Conservation (phyloP, 2,329 filamentous ascomycete genomes). For the Akanthomyces uredinophilus region DNA sequence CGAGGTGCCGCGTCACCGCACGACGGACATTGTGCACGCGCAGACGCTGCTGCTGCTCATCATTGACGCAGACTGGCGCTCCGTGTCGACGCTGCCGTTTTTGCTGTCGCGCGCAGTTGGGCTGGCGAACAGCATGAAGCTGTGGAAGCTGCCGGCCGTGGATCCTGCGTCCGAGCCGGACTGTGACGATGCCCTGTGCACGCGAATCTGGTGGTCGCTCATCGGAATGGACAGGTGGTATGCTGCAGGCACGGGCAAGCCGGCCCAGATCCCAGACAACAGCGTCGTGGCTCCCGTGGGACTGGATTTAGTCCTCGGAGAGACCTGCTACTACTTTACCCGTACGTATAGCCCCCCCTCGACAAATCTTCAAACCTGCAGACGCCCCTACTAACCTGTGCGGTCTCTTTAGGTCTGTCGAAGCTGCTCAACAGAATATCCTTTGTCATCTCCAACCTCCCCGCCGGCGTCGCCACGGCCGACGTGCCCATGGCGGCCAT, state of each 20-base stretch:
- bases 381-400: neutral
- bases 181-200: slow-evolving; percentile 55
- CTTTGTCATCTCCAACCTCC: slow-evolving; percentile 33
- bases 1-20: slow-evolving; percentile 31
- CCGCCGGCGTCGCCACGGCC: slow-evolving; percentile 30
- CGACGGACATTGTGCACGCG: slow-evolving; percentile 53
- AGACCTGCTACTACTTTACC: slow-evolving; percentile 58
- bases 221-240: slow-evolving; percentile 70
- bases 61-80: slow-evolving; percentile 54
- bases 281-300: slow-evolving; percentile 55
- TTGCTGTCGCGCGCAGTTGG: slow-evolving; percentile 63
- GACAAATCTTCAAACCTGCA: too few species aligned
- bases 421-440: slow-evolving; percentile 45
- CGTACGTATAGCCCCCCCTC: slow-evolving; percentile 45
- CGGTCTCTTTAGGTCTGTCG: slow-evolving; percentile 42
- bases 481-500: slow-evolving; percentile 31
- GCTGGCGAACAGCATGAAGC: slow-evolving; percentile 59
- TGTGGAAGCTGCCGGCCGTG: slow-evolving; percentile 42
- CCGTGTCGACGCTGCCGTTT: slow-evolving; percentile 42
- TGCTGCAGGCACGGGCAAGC: slow-evolving; percentile 60
- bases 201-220: slow-evolving; percentile 67
- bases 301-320: slow-evolving; percentile 56
- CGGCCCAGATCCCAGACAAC: slow-evolving; percentile 57
- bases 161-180: slow-evolving; percentile 49
- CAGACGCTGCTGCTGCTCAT: slow-evolving; percentile 63